phyloP scores from a whole-genome alignment of 2,329 filamentous ascomycete species.

The Aulographum hederae region DNA sequence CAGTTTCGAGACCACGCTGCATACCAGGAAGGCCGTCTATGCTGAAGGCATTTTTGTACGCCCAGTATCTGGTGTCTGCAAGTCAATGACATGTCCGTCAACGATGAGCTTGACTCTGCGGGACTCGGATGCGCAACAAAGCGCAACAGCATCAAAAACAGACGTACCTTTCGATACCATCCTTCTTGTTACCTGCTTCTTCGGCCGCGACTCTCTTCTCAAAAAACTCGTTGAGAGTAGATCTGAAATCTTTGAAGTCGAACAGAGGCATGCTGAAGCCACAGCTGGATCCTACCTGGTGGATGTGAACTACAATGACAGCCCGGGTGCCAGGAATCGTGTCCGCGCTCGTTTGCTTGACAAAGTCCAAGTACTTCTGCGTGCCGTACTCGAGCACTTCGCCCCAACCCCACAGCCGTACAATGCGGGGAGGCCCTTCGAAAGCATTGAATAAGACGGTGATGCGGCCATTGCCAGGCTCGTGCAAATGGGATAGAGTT shows the following conservation, averaged over 20 bases:
- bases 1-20: constrained; percentile 19
- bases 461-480: constrained; percentile 22
- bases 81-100: constrained; percentile 2
- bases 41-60: constrained; percentile 22
- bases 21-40: constrained; percentile 27
- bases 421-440: constrained; percentile 21
- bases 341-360: constrained; percentile 14
- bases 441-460: constrained; percentile 25
- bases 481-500: constrained; percentile 23
- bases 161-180: constrained; percentile 20
- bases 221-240: constrained; percentile 22
- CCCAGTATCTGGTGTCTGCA: constrained; percentile 24
- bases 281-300: constrained; percentile 24
- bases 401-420: constrained; percentile 23
- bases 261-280: constrained; percentile 25
- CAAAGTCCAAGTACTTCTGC: constrained; percentile 15
- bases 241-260: constrained; percentile 22
- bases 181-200: constrained; percentile 16
- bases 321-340: constrained; percentile 18
- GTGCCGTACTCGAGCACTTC: constrained; percentile 19
- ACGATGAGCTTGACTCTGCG: not conserved
- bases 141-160: not conserved
- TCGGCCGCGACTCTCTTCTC: constrained; percentile 19
- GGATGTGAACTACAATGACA: constrained; percentile 23
- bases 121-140: not conserved